Evolutionary conservation across 2,329 filamentous ascomycete species (phyloP), one percentile per base, ranked within the genome.

Genomic region (Arthroderma sp.): DNA sequence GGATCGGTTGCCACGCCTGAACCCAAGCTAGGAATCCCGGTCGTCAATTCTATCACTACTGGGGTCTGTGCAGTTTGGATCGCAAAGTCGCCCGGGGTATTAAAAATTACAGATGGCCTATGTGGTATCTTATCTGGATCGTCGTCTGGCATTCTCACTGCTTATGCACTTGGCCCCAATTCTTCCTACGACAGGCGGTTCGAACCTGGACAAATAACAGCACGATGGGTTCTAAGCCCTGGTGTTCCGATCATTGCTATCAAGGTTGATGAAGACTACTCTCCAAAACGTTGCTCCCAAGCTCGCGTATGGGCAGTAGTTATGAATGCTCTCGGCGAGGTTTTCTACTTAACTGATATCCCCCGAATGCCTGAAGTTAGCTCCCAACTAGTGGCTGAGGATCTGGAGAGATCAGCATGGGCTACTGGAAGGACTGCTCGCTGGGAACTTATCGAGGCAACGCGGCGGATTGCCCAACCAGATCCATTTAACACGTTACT

Each of bases 271-370:
- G 87, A 94, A 29, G 78, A 78, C 43, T 91, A 87, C 62, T 88
- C 74, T 40, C 62, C 73, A 28, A 81, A 79, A 53, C 80, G 88
- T 29, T 80, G 81, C 58, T 68, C 74, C 3, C 70, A 80, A 41
- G 75, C 77, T 8, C 80, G 88, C 29, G 75, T 91, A 8, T 96
- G 87, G 86, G 86, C 85, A n/a, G 82, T 89, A 36, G 85, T 79
- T n/a, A 66, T 98, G 43, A 98, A 98, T 59, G 89, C 91, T 0
- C 70, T 98, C 6, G 91, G 91, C 1, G 91, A 98, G 61, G 70
- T 94, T 0, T 96, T 82, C 61, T 94, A 89, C 54, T 69, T 96
- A 1, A 82, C 76, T 1, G 79, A 85, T 40, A 71, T 81, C 5
- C 86, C 86, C 0, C 71, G 63, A 28, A 70, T 72, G 32, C 68